phyloP scores from a whole-genome alignment of 2,329 filamentous ascomycete species.

The Aspergillus viridinutans region DNA sequence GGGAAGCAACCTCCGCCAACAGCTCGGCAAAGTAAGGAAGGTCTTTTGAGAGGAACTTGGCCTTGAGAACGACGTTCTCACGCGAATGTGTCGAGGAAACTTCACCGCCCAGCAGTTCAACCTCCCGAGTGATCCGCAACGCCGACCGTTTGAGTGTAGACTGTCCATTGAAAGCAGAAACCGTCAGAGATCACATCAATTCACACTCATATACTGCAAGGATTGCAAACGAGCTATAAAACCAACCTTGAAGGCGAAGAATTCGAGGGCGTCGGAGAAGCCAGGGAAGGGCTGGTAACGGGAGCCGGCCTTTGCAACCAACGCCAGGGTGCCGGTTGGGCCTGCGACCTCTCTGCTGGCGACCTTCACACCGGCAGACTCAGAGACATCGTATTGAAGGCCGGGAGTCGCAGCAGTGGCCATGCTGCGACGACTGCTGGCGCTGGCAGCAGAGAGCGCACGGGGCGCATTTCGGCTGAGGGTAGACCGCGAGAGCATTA shows the following conservation, averaged over 20 bases:
- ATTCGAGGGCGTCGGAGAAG: constrained; percentile 82
- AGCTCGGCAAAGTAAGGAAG: constrained; percentile 97
- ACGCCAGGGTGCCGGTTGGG: constrained; percentile 82
- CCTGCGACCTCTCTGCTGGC: constrained; percentile 85
- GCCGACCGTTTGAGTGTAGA: constrained; percentile 79
- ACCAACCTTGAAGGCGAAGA: constrained; percentile 93
- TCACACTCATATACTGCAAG: background rate
- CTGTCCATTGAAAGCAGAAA: constrained; percentile 51
- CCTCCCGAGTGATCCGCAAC: constrained; percentile 88
- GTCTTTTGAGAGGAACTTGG: constrained; percentile 92
- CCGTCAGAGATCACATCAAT: constrained; percentile 9
- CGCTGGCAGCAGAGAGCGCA: constrained; percentile 53
- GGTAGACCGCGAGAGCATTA: constrained; percentile 65
- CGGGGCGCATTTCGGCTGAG: constrained; percentile 61
- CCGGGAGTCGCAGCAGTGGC: constrained; percentile 65
- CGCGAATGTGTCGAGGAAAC: constrained; percentile 83
- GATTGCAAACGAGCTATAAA: constrained; percentile 17
- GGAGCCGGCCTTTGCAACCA: constrained; percentile 92
- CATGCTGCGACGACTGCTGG: constrained; percentile 57
- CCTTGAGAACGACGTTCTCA: constrained; percentile 86
- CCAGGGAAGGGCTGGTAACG: constrained; percentile 88
- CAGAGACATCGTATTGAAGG: constrained; percentile 82
- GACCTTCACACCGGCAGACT: constrained; percentile 84
- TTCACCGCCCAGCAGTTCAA: constrained; percentile 90
- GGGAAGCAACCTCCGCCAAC: constrained; percentile 81